Evolutionary conservation across 352 stramenopile genomes (phyloP), one percentile per base, ranked within the genome.

Genomic region (Globisporangium middletonii): DNA sequence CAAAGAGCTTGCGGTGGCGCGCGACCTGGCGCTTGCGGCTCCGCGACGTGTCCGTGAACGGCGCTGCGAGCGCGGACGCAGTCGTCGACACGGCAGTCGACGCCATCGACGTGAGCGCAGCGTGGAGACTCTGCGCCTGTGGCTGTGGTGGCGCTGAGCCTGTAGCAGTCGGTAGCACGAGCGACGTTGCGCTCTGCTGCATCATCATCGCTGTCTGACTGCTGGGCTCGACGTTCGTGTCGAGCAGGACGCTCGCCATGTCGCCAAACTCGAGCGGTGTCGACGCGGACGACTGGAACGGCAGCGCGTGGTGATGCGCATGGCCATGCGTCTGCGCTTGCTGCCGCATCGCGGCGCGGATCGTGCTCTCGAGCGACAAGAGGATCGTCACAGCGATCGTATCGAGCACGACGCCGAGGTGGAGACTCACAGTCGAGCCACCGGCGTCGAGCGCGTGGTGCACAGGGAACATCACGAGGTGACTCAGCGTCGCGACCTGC

Each of bases 401-500:
- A 47, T 94, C 82, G 50, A 95, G 71, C 41, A 93, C 82, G 53
- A 92, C 83, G 42, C 86, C 69, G 50, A 95, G 62, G 51, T 95
- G 83, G 11, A 92, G 72, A 65, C 66, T 89, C 51, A 92, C 82
- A 2, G 83, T 95, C 13, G 86, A 94, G 53, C 75, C 63, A 27
- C 77, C 81, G 2, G 68, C 79, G 53, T 68, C 70, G 28, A 95
- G 69, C 9, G 83, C 75, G 52, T 92, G 83, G 52, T 86, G 73
- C 26, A 81, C 73, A 13, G 83, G 86, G 65, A 95, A 92, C 75
- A 95, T 88, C 37, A 94, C 79, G 53, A 95, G 73, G 55, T 93
- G 69, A 13, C 47, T 61, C 8, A 92, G 66, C 26, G 65, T 60
- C 26, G 77, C 72, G 55, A 79, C 86, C 59, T 93, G 77, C 18